Percentiles rank a stretch among this genome's conserved stretches.
These are phyloP conservation scores for Yarrowia sp. DNA, from an alignment of 805 yeast species.

Conservation along the genomic window DNA sequence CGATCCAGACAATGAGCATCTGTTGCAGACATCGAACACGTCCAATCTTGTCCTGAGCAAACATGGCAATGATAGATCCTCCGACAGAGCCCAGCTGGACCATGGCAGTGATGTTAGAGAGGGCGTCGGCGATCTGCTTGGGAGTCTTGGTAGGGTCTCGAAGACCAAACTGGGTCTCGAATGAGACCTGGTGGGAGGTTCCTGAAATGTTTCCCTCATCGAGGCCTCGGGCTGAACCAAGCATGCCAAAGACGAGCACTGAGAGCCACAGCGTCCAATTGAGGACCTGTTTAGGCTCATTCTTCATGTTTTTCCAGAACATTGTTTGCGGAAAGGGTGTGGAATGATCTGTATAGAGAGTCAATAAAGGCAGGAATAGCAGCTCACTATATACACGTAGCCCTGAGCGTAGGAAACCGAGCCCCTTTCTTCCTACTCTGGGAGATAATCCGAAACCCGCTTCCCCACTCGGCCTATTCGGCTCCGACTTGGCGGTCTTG, in stretches of 20 bases:
- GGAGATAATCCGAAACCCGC: background rate
- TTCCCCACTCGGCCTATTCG: constrained; percentile 15
- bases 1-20: constrained; percentile 47
- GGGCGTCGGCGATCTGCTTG: constrained; percentile 44
- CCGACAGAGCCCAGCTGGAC: constrained; percentile 57
- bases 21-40: constrained; percentile 49
- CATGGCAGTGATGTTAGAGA: constrained; percentile 57
- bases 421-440: background rate
- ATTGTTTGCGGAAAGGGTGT: background rate
- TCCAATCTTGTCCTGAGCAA: constrained; percentile 51
- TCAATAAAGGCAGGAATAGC: background rate
- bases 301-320: constrained; percentile 23
- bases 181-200: constrained; percentile 46
- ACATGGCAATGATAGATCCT: constrained; percentile 53
- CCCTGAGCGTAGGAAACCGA: no score
- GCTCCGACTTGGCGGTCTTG: constrained; percentile 25
- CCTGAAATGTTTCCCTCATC: constrained; percentile 57
- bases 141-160: constrained; percentile 41
- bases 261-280: constrained; percentile 48
- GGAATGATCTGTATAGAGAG: background rate
- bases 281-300: constrained; percentile 27
- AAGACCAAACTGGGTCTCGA: constrained; percentile 44
- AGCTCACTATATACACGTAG: background rate
- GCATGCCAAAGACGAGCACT: constrained; percentile 51
- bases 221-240: constrained; percentile 57